These are phyloP conservation scores for Phoenix roebelenii DNA, from an alignment of 176 grass and related monocot genomes.

Conservation along the genomic window DNA sequence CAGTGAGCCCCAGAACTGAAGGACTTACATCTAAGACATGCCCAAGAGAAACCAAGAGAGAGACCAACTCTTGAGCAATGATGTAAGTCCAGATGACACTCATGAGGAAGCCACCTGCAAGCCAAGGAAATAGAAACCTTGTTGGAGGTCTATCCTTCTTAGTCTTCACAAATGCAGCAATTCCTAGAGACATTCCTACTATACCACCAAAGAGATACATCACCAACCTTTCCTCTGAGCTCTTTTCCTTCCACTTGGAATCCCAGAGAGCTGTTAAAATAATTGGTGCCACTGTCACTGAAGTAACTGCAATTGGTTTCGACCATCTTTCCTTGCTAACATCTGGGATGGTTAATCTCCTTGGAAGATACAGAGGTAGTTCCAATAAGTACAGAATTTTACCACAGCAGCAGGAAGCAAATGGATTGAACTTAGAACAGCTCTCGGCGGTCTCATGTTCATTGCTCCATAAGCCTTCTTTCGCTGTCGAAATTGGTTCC, in stretches of 20 bases:
- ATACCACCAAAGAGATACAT: slow-evolving; percentile 14
- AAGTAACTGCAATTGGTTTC: slow-evolving; percentile 39
- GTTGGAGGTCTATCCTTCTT: slow-evolving; percentile 16
- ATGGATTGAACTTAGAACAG: not conserved
- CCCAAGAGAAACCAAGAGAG: slow-evolving; percentile 33
- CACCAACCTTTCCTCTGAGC: slow-evolving; percentile 2
- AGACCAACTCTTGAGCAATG: slow-evolving; percentile 44
- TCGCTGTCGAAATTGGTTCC: not conserved
- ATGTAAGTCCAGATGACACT: slow-evolving; percentile 56
- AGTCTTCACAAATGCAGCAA: slow-evolving; percentile 31
- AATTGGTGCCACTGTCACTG: slow-evolving; percentile 37
- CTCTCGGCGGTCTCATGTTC: not conserved
- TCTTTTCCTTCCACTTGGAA: slow-evolving; percentile 16
- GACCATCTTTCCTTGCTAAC: slow-evolving; percentile 54
- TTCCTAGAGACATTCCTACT: slow-evolving; percentile 20
- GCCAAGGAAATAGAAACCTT: slow-evolving; percentile 33
- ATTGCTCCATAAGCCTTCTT: not conserved
- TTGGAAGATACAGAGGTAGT: slow-evolving; percentile 43
- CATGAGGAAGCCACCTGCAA: slow-evolving; percentile 56
- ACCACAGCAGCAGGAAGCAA: not conserved
- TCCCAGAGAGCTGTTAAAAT: slow-evolving; percentile 36
- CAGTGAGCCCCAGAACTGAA: slow-evolving; percentile 45
- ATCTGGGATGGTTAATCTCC: slow-evolving; percentile 62
- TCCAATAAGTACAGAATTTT: slow-evolving; percentile 15
- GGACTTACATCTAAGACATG: slow-evolving; percentile 20